phyloP scores from a whole-genome alignment of 805 yeast genomes.

The Kockiozyma suomiensis region DNA sequence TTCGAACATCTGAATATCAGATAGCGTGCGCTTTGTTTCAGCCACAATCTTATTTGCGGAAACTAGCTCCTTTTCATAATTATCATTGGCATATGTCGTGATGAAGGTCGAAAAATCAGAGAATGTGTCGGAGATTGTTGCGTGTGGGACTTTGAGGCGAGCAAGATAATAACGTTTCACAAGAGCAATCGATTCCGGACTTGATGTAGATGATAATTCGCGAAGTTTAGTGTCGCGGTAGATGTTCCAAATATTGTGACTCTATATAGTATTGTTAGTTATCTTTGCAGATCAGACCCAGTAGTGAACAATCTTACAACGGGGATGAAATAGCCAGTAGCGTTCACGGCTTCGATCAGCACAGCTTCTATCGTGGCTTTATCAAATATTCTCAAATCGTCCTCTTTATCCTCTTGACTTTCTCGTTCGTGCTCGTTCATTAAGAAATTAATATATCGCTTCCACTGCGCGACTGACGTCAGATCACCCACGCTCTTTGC shows the following conservation, averaged over 20 bases:
- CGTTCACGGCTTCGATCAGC: slow-evolving; percentile 29
- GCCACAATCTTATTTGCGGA: slow-evolving; percentile 35
- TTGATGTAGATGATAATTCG: slow-evolving; percentile 1
- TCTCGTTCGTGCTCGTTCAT: slow-evolving; percentile 6
- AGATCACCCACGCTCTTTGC: slow-evolving; percentile 25
- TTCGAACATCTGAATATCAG: slow-evolving; percentile 33
- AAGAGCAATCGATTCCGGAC: slow-evolving; percentile 10
- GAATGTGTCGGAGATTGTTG: slow-evolving; percentile 37
- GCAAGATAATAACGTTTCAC: slow-evolving; percentile 30
- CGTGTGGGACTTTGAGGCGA: slow-evolving; percentile 38
- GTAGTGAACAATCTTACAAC: slow-evolving; percentile 6
- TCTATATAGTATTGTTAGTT: slow-evolving; percentile 5
- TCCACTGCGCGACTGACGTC: slow-evolving; percentile 26
- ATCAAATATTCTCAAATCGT: slow-evolving; percentile 9
- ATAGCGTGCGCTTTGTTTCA: slow-evolving; percentile 20
- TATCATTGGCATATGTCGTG: slow-evolving; percentile 31
- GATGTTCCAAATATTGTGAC: slow-evolving; percentile 34
- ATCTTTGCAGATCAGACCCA: not conserved
- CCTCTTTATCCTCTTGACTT: not conserved
- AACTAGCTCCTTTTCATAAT: slow-evolving; percentile 38
- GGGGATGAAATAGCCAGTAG: slow-evolving; percentile 27
- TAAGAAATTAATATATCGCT: slow-evolving; percentile 22
- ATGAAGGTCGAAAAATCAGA: slow-evolving; percentile 38
- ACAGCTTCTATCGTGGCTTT: slow-evolving; percentile 5
- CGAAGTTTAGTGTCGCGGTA: slow-evolving; percentile 28